Percentiles rank a stretch among this genome's conserved stretches.
Conservation (phyloP, 2,329 filamentous ascomycete species). For the Tetracladium maxilliforme region DNA sequence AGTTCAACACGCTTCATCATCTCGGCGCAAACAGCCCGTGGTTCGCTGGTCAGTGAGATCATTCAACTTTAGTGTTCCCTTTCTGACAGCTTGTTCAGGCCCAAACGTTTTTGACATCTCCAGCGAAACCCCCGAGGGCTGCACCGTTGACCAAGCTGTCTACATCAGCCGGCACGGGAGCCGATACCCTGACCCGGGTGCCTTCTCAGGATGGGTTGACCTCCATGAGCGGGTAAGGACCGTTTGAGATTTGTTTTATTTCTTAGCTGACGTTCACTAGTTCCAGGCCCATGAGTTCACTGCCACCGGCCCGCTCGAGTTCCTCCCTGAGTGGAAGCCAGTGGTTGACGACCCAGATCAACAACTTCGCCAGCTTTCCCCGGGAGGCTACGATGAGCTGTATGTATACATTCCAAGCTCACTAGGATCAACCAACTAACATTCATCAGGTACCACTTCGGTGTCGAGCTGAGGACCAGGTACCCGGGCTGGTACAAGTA, state of each 20-base stretch:
- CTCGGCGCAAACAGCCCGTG: conserved; percentile 38
- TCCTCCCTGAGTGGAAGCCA: conserved; percentile 42
- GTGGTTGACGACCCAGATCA: conserved; percentile 35
- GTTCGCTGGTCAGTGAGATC: conserved; percentile 24
- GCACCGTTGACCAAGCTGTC: conserved; percentile 43
- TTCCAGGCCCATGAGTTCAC: conserved; percentile 38
- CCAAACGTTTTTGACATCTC: conserved; percentile 41
- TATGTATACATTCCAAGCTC: conserved; percentile 33
- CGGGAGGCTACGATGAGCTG: conserved; percentile 48
- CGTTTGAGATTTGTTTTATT: not conserved
- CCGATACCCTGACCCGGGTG: conserved; percentile 44
- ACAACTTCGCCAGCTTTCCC: conserved; percentile 43
- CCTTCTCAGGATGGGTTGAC: conserved; percentile 40
- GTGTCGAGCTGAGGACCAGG: conserved; percentile 8
- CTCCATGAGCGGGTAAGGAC: conserved; percentile 24
- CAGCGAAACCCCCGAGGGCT: conserved; percentile 35
- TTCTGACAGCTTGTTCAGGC: conserved; percentile 16
- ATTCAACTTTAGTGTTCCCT: not conserved
- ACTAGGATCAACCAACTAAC: conserved; percentile 8
- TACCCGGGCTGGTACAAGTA: conserved; percentile 32
- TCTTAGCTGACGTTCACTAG: conserved; percentile 13
- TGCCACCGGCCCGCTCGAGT: conserved; percentile 34
- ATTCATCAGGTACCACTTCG: conserved; percentile 23
- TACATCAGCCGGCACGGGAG: conserved; percentile 48
- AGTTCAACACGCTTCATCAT: conserved; percentile 27